Evolutionary conservation across 1,139 yeast genomes (phyloP).

Genomic region (Martiniozyma asiatica): DNA sequence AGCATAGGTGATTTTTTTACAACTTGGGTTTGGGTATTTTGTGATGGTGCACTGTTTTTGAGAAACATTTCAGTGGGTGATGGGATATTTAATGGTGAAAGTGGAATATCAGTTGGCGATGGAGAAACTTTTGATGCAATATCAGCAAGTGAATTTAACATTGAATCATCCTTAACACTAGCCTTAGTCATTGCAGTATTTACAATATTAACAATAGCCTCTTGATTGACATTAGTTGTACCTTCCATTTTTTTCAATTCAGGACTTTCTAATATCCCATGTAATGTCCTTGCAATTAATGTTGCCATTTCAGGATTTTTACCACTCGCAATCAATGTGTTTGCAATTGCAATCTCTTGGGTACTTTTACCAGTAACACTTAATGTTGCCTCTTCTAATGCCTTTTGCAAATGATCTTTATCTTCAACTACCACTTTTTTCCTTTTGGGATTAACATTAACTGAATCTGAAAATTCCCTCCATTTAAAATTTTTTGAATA

Average conservation of each 20-base stretch:
- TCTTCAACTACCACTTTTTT: neutral
- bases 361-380: conserved; percentile 43
- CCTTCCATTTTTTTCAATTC: too few relatives aligned
- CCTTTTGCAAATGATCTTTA: conserved; percentile 24
- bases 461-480: conserved; percentile 37
- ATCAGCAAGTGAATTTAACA: conserved; percentile 13
- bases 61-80: neutral
- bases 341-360: conserved; percentile 35
- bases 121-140: conserved; percentile 13
- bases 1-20: neutral
- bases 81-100: neutral
- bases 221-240: neutral
- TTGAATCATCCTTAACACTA: neutral
- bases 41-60: neutral
- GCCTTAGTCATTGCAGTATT: neutral
- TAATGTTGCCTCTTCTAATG: conserved; percentile 40
- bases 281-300: conserved; percentile 17
- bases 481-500: conserved; percentile 36
- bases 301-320: conserved; percentile 30
- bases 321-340: conserved; percentile 37
- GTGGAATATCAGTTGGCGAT: conserved; percentile 6
- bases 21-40: neutral
- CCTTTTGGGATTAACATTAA: neutral
- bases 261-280: conserved; percentile 11
- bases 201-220: neutral